Evolutionary conservation across 805 yeast genomes (phyloP).

Genomic region (Metschnikowia chrysomelidarum): DNA sequence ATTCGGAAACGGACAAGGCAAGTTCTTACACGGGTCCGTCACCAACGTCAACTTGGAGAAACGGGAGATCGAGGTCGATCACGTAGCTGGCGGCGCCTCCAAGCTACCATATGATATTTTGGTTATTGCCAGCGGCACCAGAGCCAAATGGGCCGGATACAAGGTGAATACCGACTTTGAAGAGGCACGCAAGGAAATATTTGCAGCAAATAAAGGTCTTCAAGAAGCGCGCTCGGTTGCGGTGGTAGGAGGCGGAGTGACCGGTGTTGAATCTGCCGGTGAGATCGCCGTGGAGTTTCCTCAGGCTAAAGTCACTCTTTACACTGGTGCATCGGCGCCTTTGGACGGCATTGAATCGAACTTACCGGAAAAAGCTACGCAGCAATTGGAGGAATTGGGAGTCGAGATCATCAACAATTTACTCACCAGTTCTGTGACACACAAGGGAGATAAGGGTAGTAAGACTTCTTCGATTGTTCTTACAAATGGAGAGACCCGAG

Average conservation of each 20-base stretch:
- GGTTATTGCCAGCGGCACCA: conserved; percentile 36
- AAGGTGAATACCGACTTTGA: conserved; percentile 24
- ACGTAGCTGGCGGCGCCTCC: conserved; percentile 6
- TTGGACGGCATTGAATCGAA: conserved; percentile 4
- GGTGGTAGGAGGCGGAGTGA: conserved; percentile 39
- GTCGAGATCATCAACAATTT: conserved; percentile 14
- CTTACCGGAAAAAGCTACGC: conserved; percentile 9
- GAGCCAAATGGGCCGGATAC: conserved; percentile 22
- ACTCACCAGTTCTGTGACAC: conserved; percentile 13
- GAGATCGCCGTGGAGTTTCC: conserved; percentile 28
- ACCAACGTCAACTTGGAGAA: conserved; percentile 25
- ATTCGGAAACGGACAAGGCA: conserved; percentile 15
- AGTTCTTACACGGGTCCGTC: conserved; percentile 27
- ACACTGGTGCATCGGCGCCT: conserved; percentile 18
- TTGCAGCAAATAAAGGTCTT: conserved; percentile 17
- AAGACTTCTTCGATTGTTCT: conserved; percentile 13
- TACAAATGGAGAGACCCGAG: conserved; percentile 18
- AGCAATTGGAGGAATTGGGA: conserved; percentile 13
- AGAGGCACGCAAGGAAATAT: conserved; percentile 17
- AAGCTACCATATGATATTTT: conserved; percentile 28
- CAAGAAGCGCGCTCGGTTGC: conserved; percentile 29
- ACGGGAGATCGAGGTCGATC: conserved; percentile 17
- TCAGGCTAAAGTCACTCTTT: conserved; percentile 24
- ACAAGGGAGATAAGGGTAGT: conserved; percentile 7
- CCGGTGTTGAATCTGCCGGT: conserved; percentile 40